phyloP scores from a whole-genome alignment of 2,329 filamentous ascomycete genomes.

The Thelonectria rubi region DNA sequence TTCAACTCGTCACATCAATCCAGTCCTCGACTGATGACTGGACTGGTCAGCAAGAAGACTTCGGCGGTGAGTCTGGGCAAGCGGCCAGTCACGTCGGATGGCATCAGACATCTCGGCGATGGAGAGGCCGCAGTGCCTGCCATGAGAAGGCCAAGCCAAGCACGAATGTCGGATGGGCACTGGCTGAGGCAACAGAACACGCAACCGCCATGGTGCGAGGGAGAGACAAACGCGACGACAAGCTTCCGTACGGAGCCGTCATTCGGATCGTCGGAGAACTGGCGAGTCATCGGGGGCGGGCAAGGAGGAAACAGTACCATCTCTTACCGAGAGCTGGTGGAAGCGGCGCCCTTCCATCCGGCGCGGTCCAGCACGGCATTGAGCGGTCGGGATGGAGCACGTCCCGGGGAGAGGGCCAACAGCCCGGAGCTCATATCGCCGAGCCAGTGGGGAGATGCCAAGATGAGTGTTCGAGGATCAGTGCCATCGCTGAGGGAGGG shows the following conservation, averaged over 20 bases:
- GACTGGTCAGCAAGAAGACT: conserved; percentile 19
- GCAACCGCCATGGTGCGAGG: conserved; percentile 40
- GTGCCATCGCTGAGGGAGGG: conserved; percentile 30
- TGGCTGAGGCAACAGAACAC: conserved; percentile 28
- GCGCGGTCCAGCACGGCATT: conserved; percentile 42
- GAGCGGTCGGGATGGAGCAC: conserved; percentile 33
- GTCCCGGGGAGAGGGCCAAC: conserved; percentile 35
- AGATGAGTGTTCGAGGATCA: conserved; percentile 34
- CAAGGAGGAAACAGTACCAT: conserved; percentile 42
- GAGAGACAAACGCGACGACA: conserved; percentile 33
- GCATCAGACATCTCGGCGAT: conserved; percentile 27
- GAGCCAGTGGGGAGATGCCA: conserved; percentile 41
- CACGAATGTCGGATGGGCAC: conserved; percentile 36
- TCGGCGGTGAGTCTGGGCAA: conserved; percentile 14
- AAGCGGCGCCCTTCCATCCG: conserved; percentile 51
- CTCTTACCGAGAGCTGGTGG: conserved; percentile 48
- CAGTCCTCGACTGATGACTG: conserved; percentile 36
- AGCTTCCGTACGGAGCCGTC: conserved; percentile 44
- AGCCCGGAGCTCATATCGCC: conserved; percentile 37
- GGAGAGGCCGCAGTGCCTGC: conserved; percentile 37
- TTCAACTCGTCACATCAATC: conserved; percentile 44
- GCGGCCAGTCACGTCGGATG: conserved; percentile 3
- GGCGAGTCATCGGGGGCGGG: conserved; percentile 43
- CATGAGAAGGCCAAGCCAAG: conserved; percentile 38
- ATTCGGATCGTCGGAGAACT: conserved; percentile 51